These are phyloP conservation scores for Vigna radiata DNA, from an alignment of 306 rosid species.

Conservation along the genomic window DNA sequence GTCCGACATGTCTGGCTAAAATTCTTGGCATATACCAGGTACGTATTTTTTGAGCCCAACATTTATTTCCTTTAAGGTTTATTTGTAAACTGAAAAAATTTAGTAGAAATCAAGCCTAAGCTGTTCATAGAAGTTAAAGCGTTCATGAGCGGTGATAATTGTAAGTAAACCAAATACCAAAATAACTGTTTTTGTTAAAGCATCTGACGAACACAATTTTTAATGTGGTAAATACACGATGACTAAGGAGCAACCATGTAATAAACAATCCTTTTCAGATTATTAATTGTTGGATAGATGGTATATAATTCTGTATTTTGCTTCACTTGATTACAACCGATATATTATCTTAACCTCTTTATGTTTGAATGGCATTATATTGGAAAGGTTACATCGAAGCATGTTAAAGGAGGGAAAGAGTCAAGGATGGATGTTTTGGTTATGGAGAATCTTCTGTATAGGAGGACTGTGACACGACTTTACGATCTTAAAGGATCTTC, in stretches of 20 bases:
- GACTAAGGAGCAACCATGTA: slow-evolving; percentile 15
- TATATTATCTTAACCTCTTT: slow-evolving; percentile 35
- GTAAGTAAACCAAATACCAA: neutral
- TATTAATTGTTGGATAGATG: slow-evolving; percentile 29
- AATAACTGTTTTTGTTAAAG: slow-evolving; percentile 8
- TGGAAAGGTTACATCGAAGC: slow-evolving; percentile 80
- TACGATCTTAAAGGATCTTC: slow-evolving; percentile 98
- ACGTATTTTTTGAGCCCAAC: slow-evolving; percentile 37
- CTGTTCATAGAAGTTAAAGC: slow-evolving; percentile 4
- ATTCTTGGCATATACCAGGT: slow-evolving; percentile 99
- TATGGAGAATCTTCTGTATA: slow-evolving; percentile 94
- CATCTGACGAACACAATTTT: neutral
- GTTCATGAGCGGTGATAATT: neutral
- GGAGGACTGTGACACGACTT: slow-evolving; percentile 76
- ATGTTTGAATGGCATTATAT: slow-evolving; percentile 46
- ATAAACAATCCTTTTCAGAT: slow-evolving; percentile 28
- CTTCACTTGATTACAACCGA: neutral
- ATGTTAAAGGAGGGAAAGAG: slow-evolving; percentile 89
- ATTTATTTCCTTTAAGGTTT: neutral
- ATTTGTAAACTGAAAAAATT: slow-evolving; percentile 26
- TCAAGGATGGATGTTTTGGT: slow-evolving; percentile 84
- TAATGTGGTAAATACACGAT: neutral
- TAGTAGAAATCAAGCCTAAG: slow-evolving; percentile 1
- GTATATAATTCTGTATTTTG: slow-evolving; percentile 22
- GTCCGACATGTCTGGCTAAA: slow-evolving; percentile 97